Evolutionary conservation across 176 grass and related monocot species (phyloP).

Genomic region (Eleusine indica): DNA sequence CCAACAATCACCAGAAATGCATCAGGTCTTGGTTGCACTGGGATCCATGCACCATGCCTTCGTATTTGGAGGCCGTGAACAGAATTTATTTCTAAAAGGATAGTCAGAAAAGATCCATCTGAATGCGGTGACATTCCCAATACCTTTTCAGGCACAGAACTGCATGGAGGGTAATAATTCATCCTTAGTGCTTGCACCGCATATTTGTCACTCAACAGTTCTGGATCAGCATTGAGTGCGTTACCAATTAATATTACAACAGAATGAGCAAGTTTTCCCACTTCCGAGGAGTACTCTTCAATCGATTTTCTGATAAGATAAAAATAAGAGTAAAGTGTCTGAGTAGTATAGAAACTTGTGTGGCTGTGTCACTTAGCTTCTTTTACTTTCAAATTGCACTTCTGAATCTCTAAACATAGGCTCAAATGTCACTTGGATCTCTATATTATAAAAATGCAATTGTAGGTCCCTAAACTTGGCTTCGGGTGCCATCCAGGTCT

Average conservation of each 20-base stretch:
- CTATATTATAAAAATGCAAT: too few relatives aligned
- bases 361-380: too few relatives aligned
- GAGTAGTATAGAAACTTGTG: too few relatives aligned
- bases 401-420: too few relatives aligned
- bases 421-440: too few relatives aligned
- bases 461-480: too few relatives aligned
- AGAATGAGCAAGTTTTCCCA: constrained; percentile 38
- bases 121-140: constrained; percentile 55
- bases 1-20: constrained; percentile 53
- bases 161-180: constrained; percentile 69
- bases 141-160: constrained; percentile 46
- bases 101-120: constrained; percentile 44
- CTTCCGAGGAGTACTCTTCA: constrained; percentile 43
- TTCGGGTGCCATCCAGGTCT: too few relatives aligned
- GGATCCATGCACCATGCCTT: constrained; percentile 38
- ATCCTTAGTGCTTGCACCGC: constrained; percentile 46
- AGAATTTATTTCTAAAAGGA: constrained; percentile 50
- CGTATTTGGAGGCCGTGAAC: constrained; percentile 53
- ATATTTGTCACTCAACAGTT: constrained; percentile 40
- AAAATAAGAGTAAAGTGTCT: not conserved
- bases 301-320: constrained; percentile 41
- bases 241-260: constrained; percentile 36
- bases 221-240: constrained; percentile 27
- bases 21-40: constrained; percentile 31
- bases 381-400: too few relatives aligned